Evolutionary conservation across 2,329 filamentous ascomycete genomes (phyloP).

Genomic region (Talaromyces islandicus): DNA sequence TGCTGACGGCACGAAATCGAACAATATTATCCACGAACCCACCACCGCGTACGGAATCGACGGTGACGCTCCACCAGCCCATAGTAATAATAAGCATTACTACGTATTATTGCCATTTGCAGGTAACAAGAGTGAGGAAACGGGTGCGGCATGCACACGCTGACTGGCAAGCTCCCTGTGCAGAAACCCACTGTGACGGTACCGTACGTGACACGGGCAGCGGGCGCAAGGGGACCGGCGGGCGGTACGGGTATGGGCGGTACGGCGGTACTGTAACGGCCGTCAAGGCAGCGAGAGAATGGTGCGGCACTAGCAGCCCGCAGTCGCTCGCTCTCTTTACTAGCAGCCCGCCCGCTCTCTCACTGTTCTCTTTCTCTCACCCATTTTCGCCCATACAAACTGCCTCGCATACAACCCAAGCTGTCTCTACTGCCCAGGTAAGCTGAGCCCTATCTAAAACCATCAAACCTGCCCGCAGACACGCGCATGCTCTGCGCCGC

Average conservation of each 20-base stretch:
- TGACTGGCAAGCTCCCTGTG: too few species aligned
- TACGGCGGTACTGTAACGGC: neutral
- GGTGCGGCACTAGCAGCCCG: neutral
- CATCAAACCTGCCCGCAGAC: slow-evolving; percentile 9
- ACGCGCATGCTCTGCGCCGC: slow-evolving; percentile 16
- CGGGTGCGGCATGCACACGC: too few species aligned
- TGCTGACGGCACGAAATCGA: neutral
- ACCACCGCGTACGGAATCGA: neutral
- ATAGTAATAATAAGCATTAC: too few species aligned
- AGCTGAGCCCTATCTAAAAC: slow-evolving; percentile 29
- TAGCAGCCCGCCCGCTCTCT: slow-evolving; percentile 4
- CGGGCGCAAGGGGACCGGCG: neutral
- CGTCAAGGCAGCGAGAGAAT: neutral
- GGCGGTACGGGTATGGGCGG: neutral
- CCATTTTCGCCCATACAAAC: slow-evolving; percentile 29
- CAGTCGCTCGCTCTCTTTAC: slow-evolving; percentile 2
- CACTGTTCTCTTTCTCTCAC: slow-evolving; percentile 24
- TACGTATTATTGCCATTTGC: too few species aligned
- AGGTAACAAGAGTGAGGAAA: neutral
- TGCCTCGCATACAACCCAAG: slow-evolving; percentile 32
- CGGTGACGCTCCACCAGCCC: too few species aligned
- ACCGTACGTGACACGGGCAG: neutral
- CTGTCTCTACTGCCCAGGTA: slow-evolving; percentile 30
- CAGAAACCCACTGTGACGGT: neutral
- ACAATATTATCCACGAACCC: too few species aligned